Conservation (phyloP, 169 alveolate species). For the Plasmodium vinckei region DNA sequence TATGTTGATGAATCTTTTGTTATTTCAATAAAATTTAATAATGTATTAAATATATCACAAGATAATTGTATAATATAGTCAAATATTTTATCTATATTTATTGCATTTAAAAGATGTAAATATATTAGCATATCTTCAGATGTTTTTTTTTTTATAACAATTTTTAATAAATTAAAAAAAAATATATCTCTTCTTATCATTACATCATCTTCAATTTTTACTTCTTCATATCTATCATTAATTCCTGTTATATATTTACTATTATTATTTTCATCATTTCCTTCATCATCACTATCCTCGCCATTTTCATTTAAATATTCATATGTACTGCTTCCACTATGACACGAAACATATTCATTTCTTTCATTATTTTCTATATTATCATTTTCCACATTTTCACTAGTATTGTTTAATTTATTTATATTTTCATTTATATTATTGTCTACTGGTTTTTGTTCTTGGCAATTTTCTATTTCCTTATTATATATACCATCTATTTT, state of each 20-base stretch:
- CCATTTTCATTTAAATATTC: constrained; percentile 12
- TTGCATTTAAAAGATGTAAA: constrained; percentile 78
- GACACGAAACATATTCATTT: constrained; percentile 49
- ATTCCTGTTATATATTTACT: constrained; percentile 78
- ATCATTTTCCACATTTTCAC: too few relatives aligned
- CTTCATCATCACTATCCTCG: constrained; percentile 18
- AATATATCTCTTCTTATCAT: constrained; percentile 79
- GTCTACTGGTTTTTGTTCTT: too few relatives aligned
- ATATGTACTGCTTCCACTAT: constrained; percentile 65
- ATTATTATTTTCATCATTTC: constrained; percentile 72
- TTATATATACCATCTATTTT: too few relatives aligned
- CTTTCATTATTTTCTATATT: constrained; percentile 7
- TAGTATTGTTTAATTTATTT: too few relatives aligned
- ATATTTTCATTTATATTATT: too few relatives aligned
- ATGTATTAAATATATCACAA: constrained; percentile 88
- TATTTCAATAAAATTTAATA: constrained; percentile 86
- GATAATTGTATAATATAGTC: constrained; percentile 82
- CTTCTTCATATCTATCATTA: constrained; percentile 76
- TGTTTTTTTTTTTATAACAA: constrained; percentile 80
- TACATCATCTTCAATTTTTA: constrained; percentile 80
- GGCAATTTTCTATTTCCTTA: too few relatives aligned
- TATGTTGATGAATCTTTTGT: constrained; percentile 89
- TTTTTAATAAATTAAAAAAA: constrained; percentile 80
- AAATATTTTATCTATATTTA: constrained; percentile 80
- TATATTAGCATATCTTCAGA: constrained; percentile 82